phyloP scores from a whole-genome alignment of 495 filamentous ascomycete genomes.

The Mycothermus thermophilus region DNA sequence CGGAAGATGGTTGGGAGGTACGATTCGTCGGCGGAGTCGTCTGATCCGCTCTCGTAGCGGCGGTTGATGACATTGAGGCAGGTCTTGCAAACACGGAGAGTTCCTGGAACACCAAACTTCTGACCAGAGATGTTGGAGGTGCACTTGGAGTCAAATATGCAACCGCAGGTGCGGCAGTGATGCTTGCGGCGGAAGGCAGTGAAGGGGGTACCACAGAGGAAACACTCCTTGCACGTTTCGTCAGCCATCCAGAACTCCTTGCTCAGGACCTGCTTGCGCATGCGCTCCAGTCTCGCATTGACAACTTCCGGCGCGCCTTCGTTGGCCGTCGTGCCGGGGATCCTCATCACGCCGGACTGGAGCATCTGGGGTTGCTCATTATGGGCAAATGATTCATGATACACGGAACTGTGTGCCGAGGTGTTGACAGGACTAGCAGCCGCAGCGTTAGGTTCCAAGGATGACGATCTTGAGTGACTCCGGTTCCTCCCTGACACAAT shows the following conservation, averaged over 20 bases:
- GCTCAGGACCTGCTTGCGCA: slow-evolving; percentile 72
- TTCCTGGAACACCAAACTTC: slow-evolving; percentile 74
- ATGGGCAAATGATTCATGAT: slow-evolving; percentile 37
- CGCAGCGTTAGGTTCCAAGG: slow-evolving; percentile 40
- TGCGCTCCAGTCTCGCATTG: slow-evolving; percentile 48
- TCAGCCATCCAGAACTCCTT: slow-evolving; percentile 99
- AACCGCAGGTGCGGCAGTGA: slow-evolving; percentile 86
- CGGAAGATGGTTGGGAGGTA: slow-evolving; percentile 40
- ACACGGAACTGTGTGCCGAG: slow-evolving; percentile 40
- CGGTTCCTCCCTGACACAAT: slow-evolving; percentile 40
- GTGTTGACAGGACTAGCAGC: slow-evolving; percentile 39
- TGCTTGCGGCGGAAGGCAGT: slow-evolving; percentile 92
- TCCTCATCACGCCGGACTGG: slow-evolving; percentile 31
- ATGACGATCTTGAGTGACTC: slow-evolving; percentile 47
- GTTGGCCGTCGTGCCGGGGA: slow-evolving; percentile 40
- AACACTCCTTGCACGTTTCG: slow-evolving; percentile 96
- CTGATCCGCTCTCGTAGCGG: slow-evolving; percentile 70
- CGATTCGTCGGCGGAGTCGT: slow-evolving; percentile 64
- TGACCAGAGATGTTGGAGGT: slow-evolving; percentile 76
- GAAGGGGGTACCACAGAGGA: slow-evolving; percentile 78
- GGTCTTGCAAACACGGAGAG: slow-evolving; percentile 84
- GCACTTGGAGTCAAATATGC: slow-evolving; percentile 96
- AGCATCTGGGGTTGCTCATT: slow-evolving; percentile 29
- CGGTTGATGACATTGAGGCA: slow-evolving; percentile 87
- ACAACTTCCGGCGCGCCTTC: slow-evolving; percentile 46